phyloP scores from a whole-genome alignment of 345 rosid genomes.

The Clausena lansium region DNA sequence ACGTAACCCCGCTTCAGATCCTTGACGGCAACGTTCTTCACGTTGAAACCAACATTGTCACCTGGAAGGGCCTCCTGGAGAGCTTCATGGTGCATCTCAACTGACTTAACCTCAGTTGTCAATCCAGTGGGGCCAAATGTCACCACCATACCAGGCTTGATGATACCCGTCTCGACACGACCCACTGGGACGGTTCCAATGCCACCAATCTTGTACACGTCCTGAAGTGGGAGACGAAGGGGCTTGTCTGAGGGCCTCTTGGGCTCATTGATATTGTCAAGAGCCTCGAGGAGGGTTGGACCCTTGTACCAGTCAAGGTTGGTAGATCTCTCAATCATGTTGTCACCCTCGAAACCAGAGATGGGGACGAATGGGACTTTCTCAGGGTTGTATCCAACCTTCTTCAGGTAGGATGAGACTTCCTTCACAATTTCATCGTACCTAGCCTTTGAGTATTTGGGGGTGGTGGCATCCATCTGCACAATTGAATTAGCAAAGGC shows the following conservation, averaged over 20 bases:
- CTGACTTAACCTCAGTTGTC: slow-evolving; percentile 34
- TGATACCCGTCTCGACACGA: slow-evolving; percentile 30
- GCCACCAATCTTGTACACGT: slow-evolving; percentile 34
- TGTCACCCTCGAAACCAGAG: slow-evolving; percentile 55
- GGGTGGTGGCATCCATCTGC: slow-evolving; percentile 55
- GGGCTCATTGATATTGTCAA: slow-evolving; percentile 43
- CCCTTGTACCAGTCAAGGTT: slow-evolving; percentile 55
- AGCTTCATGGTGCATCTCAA: slow-evolving; percentile 39
- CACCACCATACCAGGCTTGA: slow-evolving; percentile 31
- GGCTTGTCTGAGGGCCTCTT: slow-evolving; percentile 30
- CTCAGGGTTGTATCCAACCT: slow-evolving; percentile 51
- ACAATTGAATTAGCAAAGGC: not conserved
- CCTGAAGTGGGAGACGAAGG: slow-evolving; percentile 30
- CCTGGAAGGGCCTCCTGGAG: slow-evolving; percentile 35
- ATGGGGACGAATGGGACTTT: slow-evolving; percentile 49
- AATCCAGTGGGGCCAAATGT: slow-evolving; percentile 32
- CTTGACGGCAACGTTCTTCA: slow-evolving; percentile 42
- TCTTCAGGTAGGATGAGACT: slow-evolving; percentile 51
- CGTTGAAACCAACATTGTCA: slow-evolving; percentile 41
- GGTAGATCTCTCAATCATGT: slow-evolving; percentile 54
- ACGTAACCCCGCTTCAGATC: slow-evolving; percentile 43
- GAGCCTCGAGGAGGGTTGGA: slow-evolving; percentile 44
- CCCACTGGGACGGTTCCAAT: slow-evolving; percentile 38
- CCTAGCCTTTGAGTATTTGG: slow-evolving; percentile 52
- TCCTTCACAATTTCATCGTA: slow-evolving; percentile 50